Evolutionary conservation across 331 rosid species (phyloP).

Genomic region (Quercus lobata): DNA sequence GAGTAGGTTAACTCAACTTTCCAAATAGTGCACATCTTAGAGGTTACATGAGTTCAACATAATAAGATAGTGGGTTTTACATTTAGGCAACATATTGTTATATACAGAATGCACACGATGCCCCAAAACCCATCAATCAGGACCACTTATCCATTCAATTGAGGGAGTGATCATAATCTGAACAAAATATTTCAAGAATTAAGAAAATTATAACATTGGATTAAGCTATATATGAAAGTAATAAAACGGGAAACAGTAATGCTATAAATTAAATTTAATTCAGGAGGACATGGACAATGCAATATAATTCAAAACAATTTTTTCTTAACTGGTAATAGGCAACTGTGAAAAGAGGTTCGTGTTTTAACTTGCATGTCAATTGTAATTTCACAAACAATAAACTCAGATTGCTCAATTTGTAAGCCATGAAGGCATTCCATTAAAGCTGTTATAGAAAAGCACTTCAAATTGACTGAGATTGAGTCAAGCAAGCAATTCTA

Average conservation of each 20-base stretch:
- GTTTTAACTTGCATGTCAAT: not conserved
- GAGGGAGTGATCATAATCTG: not conserved
- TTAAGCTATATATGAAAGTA: not conserved
- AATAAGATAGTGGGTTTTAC: not conserved
- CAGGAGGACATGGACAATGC: not conserved
- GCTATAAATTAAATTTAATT: not conserved
- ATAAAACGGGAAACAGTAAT: not conserved
- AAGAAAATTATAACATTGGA: not conserved
- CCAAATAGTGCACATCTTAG: constrained; percentile 12
- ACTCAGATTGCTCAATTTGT: not conserved
- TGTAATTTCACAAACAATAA: not conserved
- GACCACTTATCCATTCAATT: not conserved
- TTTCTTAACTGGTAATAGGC: not conserved
- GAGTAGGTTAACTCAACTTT: constrained; percentile 30
- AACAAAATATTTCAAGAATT: not conserved
- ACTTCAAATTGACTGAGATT: not conserved
- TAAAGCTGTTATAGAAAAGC: not conserved
- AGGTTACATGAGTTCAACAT: not conserved
- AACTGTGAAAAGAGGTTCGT: not conserved
- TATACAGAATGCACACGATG: not conserved
- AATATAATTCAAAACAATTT: not conserved
- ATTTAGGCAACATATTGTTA: not conserved
- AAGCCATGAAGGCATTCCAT: not conserved
- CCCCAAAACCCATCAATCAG: not conserved
- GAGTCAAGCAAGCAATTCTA: too few relatives aligned